phyloP scores from a whole-genome alignment of 371 early-diverging fungal genomes.

The Rhizopus arrhizus region DNA sequence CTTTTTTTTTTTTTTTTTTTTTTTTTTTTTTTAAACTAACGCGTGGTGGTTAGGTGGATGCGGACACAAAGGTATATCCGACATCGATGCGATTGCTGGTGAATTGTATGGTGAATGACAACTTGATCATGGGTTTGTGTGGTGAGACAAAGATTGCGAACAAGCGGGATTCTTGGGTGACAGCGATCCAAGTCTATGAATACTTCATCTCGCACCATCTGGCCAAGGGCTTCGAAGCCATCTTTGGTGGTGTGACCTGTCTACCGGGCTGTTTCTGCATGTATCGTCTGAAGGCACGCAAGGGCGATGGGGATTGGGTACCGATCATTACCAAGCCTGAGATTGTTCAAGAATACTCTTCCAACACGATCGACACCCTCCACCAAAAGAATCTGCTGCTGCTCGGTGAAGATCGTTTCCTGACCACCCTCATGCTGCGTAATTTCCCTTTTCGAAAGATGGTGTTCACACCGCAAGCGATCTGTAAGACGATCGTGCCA shows the following conservation, averaged over 20 bases:
- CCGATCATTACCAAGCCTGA: slow-evolving; percentile 88
- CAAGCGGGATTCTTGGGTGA: slow-evolving; percentile 88
- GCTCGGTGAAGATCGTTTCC: slow-evolving; percentile 96
- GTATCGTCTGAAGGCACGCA: slow-evolving; percentile 82
- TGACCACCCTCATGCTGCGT: slow-evolving; percentile 94
- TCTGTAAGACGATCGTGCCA: slow-evolving; percentile 87
- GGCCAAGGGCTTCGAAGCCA: slow-evolving; percentile 92
- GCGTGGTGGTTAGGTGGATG: slow-evolving; percentile 60
- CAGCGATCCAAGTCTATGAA: slow-evolving; percentile 96
- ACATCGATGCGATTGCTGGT: slow-evolving; percentile 77
- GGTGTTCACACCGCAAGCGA: slow-evolving; percentile 91
- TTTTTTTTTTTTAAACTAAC: background rate
- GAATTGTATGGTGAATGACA: slow-evolving; percentile 83
- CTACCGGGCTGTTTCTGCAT: slow-evolving; percentile 96
- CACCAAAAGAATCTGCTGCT: slow-evolving; percentile 96
- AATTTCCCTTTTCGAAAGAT: slow-evolving; percentile 92
- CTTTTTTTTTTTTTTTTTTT: too few species aligned
- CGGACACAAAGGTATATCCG: slow-evolving; percentile 86
- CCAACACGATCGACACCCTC: slow-evolving; percentile 89
- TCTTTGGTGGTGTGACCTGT: slow-evolving; percentile 98
- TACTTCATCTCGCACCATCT: slow-evolving; percentile 96
- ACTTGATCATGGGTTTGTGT: slow-evolving; percentile 87
- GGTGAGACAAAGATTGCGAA: slow-evolving; percentile 92
- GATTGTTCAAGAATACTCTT: slow-evolving; percentile 90
- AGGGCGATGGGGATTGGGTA: slow-evolving; percentile 68